Conservation (phyloP, 2,329 filamentous ascomycete genomes). For the Colletotrichum truncatum region DNA sequence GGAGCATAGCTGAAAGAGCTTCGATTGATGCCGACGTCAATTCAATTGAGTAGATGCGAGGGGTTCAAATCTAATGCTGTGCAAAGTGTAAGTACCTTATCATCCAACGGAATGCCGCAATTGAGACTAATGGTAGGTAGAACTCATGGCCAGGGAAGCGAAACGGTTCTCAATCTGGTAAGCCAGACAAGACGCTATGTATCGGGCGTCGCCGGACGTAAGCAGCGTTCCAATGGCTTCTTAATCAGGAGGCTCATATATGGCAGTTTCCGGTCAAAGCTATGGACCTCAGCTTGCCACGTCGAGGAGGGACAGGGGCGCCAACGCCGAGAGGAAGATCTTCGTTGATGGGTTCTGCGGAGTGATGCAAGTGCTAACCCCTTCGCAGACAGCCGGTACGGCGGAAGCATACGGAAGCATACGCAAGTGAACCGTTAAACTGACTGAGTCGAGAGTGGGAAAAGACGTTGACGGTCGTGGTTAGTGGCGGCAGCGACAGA, state of each 20-base stretch:
- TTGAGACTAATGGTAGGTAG: neutral
- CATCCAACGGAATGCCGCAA: neutral
- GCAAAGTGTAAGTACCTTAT: neutral
- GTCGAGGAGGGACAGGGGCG: conserved; percentile 4
- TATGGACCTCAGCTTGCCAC: conserved; percentile 29
- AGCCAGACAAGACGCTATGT: neutral
- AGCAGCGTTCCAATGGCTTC: neutral
- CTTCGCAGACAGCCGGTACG: conserved; percentile 3
- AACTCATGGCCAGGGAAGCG: neutral
- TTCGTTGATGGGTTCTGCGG: neutral
- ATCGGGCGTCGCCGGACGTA: neutral
- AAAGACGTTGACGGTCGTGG: conserved; percentile 13
- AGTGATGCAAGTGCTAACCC: conserved; percentile 8
- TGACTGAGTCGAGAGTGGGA: neutral
- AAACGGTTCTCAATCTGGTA: conserved; percentile 1
- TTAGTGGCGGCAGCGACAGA: conserved; percentile 8
- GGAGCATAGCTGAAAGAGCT: neutral
- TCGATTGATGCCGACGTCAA: neutral
- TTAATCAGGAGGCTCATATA: neutral
- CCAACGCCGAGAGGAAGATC: neutral
- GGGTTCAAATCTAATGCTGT: neutral
- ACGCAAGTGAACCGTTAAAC: neutral
- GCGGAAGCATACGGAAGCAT: neutral
- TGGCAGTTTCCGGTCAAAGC: conserved; percentile 27
- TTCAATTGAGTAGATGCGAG: neutral